Conservation (phyloP, 176 grass and related monocot species). For the Saccharum officinarum region DNA sequence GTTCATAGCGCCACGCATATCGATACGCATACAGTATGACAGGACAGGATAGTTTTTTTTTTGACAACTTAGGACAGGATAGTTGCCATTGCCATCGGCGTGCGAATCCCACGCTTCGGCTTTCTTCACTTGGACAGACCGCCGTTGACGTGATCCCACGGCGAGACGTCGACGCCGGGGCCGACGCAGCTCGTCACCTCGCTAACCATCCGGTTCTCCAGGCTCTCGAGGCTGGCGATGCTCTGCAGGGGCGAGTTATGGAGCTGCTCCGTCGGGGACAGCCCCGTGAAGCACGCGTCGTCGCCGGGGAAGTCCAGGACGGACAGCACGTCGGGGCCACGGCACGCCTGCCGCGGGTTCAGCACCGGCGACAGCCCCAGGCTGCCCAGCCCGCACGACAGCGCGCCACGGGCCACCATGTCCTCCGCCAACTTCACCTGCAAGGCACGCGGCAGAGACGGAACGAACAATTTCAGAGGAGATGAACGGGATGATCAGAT, state of each 20-base stretch:
- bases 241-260: constrained; percentile 66
- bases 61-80: neutral
- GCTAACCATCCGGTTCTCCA: constrained; percentile 45
- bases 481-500: neutral
- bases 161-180: constrained; percentile 49
- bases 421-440: constrained; percentile 98
- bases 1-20: neutral
- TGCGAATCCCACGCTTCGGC: neutral
- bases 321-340: constrained; percentile 43
- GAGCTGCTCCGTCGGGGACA: constrained; percentile 63
- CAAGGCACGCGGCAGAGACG: neutral
- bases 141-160: constrained; percentile 48
- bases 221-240: constrained; percentile 51
- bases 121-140: constrained; percentile 53
- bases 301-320: constrained; percentile 63
- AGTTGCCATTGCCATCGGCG: neutral
- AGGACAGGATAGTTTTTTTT: neutral
- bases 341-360: constrained; percentile 55
- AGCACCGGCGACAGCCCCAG: constrained; percentile 36
- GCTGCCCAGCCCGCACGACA: constrained; percentile 64
- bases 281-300: constrained; percentile 49
- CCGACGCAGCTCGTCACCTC: constrained; percentile 44
- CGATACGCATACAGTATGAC: neutral
- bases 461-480: neutral
- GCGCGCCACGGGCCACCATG: constrained; percentile 64